phyloP scores from a whole-genome alignment of 108 stramenopile genomes.

The Cyclotella baltica region DNA sequence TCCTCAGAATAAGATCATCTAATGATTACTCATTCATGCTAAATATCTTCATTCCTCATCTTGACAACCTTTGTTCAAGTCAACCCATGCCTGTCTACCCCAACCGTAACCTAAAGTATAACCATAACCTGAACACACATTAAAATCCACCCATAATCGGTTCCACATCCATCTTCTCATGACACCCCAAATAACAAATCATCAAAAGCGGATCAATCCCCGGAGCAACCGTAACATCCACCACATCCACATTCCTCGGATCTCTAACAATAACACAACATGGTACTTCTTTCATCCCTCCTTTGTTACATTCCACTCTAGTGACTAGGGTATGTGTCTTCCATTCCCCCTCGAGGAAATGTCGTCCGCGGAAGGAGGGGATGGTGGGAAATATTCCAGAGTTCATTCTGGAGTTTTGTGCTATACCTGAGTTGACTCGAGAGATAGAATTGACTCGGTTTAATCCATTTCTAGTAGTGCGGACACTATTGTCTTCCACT shows the following conservation, averaged over 20 bases:
- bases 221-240: constrained; percentile 56
- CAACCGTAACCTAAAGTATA: background rate
- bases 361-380: constrained; percentile 32
- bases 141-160: constrained; percentile 48
- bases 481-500: constrained; percentile 10
- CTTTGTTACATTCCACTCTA: constrained; percentile 10
- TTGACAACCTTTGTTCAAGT: too few species aligned
- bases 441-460: too few species aligned
- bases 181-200: constrained; percentile 50
- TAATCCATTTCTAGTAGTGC: too few species aligned
- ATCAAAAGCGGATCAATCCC: constrained; percentile 55
- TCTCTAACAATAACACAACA: constrained; percentile 52
- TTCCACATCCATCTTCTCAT: constrained; percentile 57
- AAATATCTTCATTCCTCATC: too few species aligned
- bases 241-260: constrained; percentile 32
- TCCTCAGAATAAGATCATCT: too few species aligned
- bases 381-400: constrained; percentile 28
- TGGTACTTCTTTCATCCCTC: constrained; percentile 18
- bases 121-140: background rate
- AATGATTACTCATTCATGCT: too few species aligned
- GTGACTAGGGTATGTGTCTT: constrained; percentile 48
- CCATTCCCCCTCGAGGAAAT: constrained; percentile 37
- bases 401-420: background rate
- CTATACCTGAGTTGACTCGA: too few species aligned
- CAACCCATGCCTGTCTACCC: too few species aligned